Conservation (phyloP, 371 early-diverging fungal species). For the Syncephalastrum sp. region DNA sequence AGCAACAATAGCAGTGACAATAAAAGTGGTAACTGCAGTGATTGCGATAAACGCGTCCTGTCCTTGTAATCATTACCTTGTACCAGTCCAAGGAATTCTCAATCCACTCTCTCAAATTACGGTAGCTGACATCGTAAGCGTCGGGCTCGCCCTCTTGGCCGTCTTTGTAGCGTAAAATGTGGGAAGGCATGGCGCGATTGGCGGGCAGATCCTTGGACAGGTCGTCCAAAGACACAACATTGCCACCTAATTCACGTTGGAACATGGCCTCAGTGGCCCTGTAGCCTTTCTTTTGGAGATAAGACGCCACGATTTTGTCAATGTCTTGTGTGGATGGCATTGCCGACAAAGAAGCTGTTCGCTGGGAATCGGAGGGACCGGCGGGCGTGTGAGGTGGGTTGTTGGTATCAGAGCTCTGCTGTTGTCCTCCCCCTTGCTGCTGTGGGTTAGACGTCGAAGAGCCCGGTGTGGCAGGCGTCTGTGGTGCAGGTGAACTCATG, state of each 20-base stretch:
- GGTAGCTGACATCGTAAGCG: slow-evolving; percentile 76
- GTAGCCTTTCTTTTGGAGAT: slow-evolving; percentile 44
- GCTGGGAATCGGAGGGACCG: slow-evolving; percentile 2
- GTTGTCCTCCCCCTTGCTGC: slow-evolving; percentile 1
- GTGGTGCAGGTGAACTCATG: slow-evolving; percentile 10
- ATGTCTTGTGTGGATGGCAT: slow-evolving; percentile 28
- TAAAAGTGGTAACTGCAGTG: too few species aligned
- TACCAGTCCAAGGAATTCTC: slow-evolving; percentile 94
- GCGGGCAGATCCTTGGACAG: slow-evolving; percentile 26
- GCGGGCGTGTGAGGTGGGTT: neutral
- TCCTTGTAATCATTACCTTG: slow-evolving; percentile 52
- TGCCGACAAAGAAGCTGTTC: neutral
- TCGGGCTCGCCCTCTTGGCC: slow-evolving; percentile 76
- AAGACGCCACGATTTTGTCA: slow-evolving; percentile 35
- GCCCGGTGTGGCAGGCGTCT: slow-evolving; percentile 1
- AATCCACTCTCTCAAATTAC: slow-evolving; percentile 86
- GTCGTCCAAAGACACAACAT: slow-evolving; percentile 30
- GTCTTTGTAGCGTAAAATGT: slow-evolving; percentile 68
- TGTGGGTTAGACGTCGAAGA: neutral
- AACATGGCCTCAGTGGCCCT: slow-evolving; percentile 29
- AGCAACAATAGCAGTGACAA: neutral
- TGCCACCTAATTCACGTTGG: slow-evolving; percentile 26
- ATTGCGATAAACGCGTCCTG: neutral
- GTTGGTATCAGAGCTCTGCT: slow-evolving; percentile 5
- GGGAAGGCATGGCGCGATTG: slow-evolving; percentile 55